Evolutionary conservation across 768 basidiomycete species (phyloP), one percentile per base, ranked within the genome.

Genomic region (Phaffia tasmanica): DNA sequence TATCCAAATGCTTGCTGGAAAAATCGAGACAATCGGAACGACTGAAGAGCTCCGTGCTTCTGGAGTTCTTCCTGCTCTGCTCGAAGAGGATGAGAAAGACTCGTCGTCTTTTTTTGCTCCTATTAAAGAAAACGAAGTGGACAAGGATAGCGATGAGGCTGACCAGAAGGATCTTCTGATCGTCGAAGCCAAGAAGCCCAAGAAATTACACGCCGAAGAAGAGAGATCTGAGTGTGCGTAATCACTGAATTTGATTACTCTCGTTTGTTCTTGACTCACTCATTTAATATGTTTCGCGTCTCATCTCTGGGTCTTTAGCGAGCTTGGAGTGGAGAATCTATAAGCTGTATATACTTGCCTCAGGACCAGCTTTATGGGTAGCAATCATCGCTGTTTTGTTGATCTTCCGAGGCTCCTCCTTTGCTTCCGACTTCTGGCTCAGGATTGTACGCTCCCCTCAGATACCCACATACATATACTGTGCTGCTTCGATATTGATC

Each of bases 1-100:
- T 2, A 81, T 89, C 6, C 83, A 86, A 27, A 85, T 90, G 82
- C 79, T 87, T 1, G 87, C 88, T 71, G 89, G 88, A 2, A 83
- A 86, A 14, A 84, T 90, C 59, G 87, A 88, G 71, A 80, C 82
- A 0, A 83, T 87, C 72, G 89, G 89, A 8, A 81, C 81, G 0
- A 78, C 86, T 7, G 79, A 80, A 54, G 85, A 87, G 3, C 78
- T 90, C 4, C 81, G 82, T 0, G 79, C 80, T 0, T 80, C 78
- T 50, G 86, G 87, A 9, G 73, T 84, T 0, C 77, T 90, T 8
- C 84, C 86, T n/a, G 76, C 81, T 16, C 83, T 90, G 0, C 70
- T 78, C 18, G 77, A 78, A 8, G 46, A 49, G 11, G 53, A 54
- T 54, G 53, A 23, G 15, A 54, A 29, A 16, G 29, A 54, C 11